A percentile compares a stretch with the other conserved stretches of the same genome.
Evolutionary conservation across 495 filamentous ascomycete species (phyloP).

Genomic region (Chlorociboria aeruginascens): DNA sequence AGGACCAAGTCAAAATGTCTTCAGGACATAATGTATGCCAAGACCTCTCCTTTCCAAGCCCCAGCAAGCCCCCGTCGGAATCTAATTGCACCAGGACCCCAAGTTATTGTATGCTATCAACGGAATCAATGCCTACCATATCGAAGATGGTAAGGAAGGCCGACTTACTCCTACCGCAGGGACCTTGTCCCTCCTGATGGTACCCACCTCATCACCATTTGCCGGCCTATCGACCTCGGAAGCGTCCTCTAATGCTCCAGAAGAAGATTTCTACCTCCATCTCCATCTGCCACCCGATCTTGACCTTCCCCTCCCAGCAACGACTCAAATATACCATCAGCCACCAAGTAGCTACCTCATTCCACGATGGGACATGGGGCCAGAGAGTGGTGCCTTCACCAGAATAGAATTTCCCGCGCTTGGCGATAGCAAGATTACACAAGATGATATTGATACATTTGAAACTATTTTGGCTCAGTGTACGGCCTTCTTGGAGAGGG

Average conservation of each 20-base stretch:
- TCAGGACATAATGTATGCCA: conserved; percentile 38
- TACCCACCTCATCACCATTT: conserved; percentile 67
- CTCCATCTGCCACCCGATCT: conserved; percentile 88
- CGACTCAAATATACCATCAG: conserved; percentile 91
- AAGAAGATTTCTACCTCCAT: conserved; percentile 93
- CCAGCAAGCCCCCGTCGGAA: neutral
- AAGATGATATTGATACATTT: conserved; percentile 92
- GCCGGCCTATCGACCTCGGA: conserved; percentile 46
- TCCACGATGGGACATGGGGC: conserved; percentile 82
- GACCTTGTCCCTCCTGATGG: conserved; percentile 86
- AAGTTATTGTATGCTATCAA: conserved; percentile 73
- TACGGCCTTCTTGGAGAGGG: conserved; percentile 81
- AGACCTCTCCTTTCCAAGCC: neutral
- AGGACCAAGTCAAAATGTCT: conserved; percentile 23
- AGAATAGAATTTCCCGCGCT: conserved; percentile 75
- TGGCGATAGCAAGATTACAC: conserved; percentile 54
- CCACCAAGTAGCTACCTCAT: conserved; percentile 82
- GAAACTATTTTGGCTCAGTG: conserved; percentile 94
- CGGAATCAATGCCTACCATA: conserved; percentile 75
- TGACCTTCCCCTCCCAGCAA: conserved; percentile 79
- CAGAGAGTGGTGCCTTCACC: conserved; percentile 78
- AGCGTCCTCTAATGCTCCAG: conserved; percentile 44
- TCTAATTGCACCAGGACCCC: conserved; percentile 37
- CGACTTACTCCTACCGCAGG: conserved; percentile 76
- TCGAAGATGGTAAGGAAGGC: conserved; percentile 76